phyloP scores from a whole-genome alignment of 163 green algal species.

The Trebouxia gelatinosa region DNA sequence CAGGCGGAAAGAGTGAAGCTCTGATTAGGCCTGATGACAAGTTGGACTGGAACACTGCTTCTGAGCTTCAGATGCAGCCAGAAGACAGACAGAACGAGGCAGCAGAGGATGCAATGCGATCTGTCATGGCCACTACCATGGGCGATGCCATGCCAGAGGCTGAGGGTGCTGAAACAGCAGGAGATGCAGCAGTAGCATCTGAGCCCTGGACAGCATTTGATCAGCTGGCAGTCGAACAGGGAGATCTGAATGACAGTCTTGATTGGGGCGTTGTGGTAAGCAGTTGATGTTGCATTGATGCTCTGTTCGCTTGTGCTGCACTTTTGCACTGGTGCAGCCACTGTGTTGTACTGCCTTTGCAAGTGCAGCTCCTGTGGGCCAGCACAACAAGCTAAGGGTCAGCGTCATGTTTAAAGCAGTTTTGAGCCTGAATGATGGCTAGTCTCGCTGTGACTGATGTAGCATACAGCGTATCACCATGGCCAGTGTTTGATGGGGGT shows the following conservation, averaged over 20 bases:
- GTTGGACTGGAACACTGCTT: no score
- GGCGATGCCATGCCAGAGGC: no score
- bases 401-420: background rate
- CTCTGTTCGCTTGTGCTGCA: background rate
- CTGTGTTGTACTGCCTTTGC: background rate
- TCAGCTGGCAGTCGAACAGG: background rate
- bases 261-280: slow-evolving; percentile 17
- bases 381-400: no score
- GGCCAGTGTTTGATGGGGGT: background rate
- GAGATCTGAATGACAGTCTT: background rate
- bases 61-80: no score
- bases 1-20: no score
- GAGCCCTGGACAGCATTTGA: slow-evolving; percentile 13
- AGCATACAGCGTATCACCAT: background rate
- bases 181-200: no score
- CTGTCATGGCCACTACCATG: no score
- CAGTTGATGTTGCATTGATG: background rate
- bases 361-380: background rate
- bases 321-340: background rate
- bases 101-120: no score
- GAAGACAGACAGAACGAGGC: no score
- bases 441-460: background rate
- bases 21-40: no score
- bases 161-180: no score
- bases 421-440: background rate